Base-by-base conservation (phyloP, 768 basidiomycete species). In the Multifurca ochricompacta region DNA sequence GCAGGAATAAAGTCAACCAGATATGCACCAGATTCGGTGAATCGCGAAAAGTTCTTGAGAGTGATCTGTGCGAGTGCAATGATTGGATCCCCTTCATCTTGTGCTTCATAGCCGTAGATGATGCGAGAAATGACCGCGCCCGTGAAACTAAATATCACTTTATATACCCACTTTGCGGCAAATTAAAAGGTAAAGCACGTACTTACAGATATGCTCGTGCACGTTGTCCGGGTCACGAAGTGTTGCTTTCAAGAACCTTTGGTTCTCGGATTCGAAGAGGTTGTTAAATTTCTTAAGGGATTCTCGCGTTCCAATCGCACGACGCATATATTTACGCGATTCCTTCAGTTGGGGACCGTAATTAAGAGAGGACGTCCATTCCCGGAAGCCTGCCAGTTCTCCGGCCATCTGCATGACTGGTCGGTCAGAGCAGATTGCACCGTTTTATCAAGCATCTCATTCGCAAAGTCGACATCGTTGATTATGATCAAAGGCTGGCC, bases 1-100 rank as follows among this genome's bases (percentile, higher is more conserved):
- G 69, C 72, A 48, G 21, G 61, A 62, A 73, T 19, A 62, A 62
- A 28, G 45, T 65, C 64, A 4, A 65, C 64, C 27, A 60, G 67
- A 32, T 67, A 65, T 35, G 64, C 63, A 4, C 71, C 71, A 11
- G 73, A 61, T 6, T 45, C 30, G 16, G 52, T 46, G 25, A 51
- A 50, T 11, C 27, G 39, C 18, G 54, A 46, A 16, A 64, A 51
- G 19, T 44, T 19, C 23, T 51, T 32, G 28, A 55, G 53, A 14
- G 56, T 44, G 1, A 62, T 54, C 21, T 63, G 42, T 23, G 55
- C 42, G 18, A 51, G 34, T 14, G 8, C 35, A 1, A 56, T 34
- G 30, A 45, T 46, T 18, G 43, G 44, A 42, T 51, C 43, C 7
- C 59, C 37, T 30, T 56, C 28, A 13, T 40, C 25, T 44, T 28